Conservation (phyloP, 2,329 filamentous ascomycete species). For the Chaetomium sp. region DNA sequence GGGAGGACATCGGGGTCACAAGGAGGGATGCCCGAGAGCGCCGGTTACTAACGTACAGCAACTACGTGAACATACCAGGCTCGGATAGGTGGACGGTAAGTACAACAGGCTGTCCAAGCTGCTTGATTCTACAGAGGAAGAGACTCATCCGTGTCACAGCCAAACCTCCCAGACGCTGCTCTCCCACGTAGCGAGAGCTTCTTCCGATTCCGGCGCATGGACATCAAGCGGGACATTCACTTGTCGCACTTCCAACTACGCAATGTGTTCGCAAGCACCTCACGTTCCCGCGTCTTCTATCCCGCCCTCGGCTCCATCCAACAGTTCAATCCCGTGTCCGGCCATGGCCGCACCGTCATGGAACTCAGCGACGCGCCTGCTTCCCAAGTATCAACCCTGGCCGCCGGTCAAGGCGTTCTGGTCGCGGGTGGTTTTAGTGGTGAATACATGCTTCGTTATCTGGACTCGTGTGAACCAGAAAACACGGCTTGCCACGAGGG, state of each 20-base stretch:
- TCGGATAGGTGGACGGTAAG: slow-evolving; percentile 55
- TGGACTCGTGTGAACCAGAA: slow-evolving; percentile 46
- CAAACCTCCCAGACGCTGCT: slow-evolving; percentile 38
- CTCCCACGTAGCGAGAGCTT: slow-evolving; percentile 51
- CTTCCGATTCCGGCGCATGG: slow-evolving; percentile 61
- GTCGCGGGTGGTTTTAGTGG: slow-evolving; percentile 62
- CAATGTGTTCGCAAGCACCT: slow-evolving; percentile 61
- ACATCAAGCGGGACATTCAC: slow-evolving; percentile 55
- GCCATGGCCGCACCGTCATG: slow-evolving; percentile 49
- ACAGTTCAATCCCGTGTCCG: slow-evolving; percentile 55
- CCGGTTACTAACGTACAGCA: slow-evolving; percentile 54
- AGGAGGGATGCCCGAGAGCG: slow-evolving; percentile 52
- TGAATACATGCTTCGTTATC: slow-evolving; percentile 53
- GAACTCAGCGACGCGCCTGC: slow-evolving; percentile 45
- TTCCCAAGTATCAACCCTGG: slow-evolving; percentile 53
- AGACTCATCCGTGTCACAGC: slow-evolving; percentile 26
- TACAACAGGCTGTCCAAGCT: slow-evolving; percentile 24
- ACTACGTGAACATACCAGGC: slow-evolving; percentile 57
- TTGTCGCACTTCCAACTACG: slow-evolving; percentile 69
- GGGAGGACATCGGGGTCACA: slow-evolving; percentile 55
- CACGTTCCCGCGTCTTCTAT: slow-evolving; percentile 60
- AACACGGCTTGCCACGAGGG: slow-evolving; percentile 45
- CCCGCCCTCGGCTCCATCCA: slow-evolving; percentile 53
- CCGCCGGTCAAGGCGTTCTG: slow-evolving; percentile 56
- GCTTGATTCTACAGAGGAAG: not conserved